Evolutionary conservation across 352 stramenopile genomes (phyloP), one percentile per base, ranked within the genome.

Genomic region (Phytopythium delawarense): DNA sequence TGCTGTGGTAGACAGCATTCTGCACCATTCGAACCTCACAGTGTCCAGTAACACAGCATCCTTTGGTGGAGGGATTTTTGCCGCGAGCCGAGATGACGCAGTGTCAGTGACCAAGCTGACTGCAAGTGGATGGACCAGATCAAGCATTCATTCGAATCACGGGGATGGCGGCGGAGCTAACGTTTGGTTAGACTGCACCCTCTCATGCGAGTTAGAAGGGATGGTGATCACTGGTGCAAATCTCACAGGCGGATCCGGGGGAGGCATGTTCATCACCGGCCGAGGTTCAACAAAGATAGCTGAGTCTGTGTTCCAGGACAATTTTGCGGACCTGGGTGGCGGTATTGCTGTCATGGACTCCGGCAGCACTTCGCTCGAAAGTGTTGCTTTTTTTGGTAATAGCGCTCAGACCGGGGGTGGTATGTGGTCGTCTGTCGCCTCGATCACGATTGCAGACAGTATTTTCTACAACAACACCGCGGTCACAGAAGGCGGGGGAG

Each of bases 391-490:
- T 42, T 37, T 67, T 5, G 63, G 57, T 16, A 83, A 83, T 42
- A 16, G 34, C 6, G 75, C 72, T 21, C 57, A 49, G 8, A 58
- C 59, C 25, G 15, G 53, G 30, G 75, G 75, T 6, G 75, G 72
- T 9, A 23, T 83, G 12, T 74, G 56, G 39, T 51, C 64, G 2
- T 64, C 3, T 16, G 54, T 11, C 18, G 65, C 42, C 4, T 44
- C 11, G 8, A 56, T 50, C 3, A 18, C 20, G 16, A 37, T 57
- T 6, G 16, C 34, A 0, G 57, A 57, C 15, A 78, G 67, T 25
- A 61, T 81, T 8, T 75, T 81, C 13, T 83, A 83, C 67, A 83
- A 83, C 46, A 83, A 83, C 49, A 72, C 70, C 5, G 75, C 70
- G 15, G 30, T 11, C 8, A 51, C 34, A 1, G 32, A 32, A 42